Base-by-base conservation (phyloP, 1,139 yeast species). In the Meyerozyma guilliermondii region DNA sequence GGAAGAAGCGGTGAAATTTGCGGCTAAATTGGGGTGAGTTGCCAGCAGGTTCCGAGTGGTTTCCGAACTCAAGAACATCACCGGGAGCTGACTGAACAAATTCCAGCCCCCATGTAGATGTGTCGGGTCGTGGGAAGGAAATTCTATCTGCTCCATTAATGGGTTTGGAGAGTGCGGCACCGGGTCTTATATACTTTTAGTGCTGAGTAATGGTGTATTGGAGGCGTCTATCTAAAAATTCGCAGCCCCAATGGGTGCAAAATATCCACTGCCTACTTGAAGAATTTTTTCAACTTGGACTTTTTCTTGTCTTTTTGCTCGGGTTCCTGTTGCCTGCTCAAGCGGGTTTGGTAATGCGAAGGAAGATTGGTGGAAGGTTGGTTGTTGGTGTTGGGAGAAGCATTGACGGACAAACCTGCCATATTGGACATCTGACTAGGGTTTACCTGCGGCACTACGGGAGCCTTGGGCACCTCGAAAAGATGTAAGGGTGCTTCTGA, bases 401-500 rank as follows among this genome's bases (percentile, higher is more conserved):
- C 13, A 7, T 34, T 30, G 18, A 34, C 9, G 34, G 24, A 17
- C 17, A 26, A 13, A 2, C n/a, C 33, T 8, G 40, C 24, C 36
- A 30, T 33, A 8, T 29, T 37, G 18, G 36, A 22, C 13, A 39
- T n/a, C 14, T 36, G 39, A 29, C 33, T 31, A 28, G 36, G 17
- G 26, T 22, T 44, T 31, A 33, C 35, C 35, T 41, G 38, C n/a
- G 40, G 36, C 20, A 28, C 35, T 8, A 43, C 22, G 17, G 52
- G 50, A 6, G 46, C 44, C 39, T 51, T 49, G 8, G 60, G 59
- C 22, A 53, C 51, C 36, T 70, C 71, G 47, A 62, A 65, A 35
- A 71, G 60, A 47, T 65, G 56, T 37, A 50, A 42, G 1, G 77
- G 77, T 7, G 73, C 68, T 39, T 64, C 66, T 14, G 52, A 50